These are phyloP conservation scores for Colletotrichum filicis DNA, from an alignment of 2,329 filamentous ascomycete genomes.

Conservation along the genomic window DNA sequence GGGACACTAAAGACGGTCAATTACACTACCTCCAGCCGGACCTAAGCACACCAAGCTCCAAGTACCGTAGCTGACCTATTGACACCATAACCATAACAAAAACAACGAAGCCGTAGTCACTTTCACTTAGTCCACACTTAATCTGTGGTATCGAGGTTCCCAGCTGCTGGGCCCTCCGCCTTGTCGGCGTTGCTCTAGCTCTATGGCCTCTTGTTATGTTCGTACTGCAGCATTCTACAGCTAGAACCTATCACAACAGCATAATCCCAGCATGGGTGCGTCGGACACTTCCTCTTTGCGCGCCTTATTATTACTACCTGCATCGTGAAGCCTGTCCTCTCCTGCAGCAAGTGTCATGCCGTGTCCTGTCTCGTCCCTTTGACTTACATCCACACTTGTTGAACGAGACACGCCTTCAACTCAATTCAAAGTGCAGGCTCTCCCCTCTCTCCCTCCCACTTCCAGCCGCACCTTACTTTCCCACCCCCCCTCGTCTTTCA, in stretches of 20 bases:
- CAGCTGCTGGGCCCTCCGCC: not conserved
- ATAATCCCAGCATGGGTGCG: not conserved
- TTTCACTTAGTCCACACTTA: not conserved
- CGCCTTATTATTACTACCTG: not conserved
- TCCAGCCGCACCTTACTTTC: not conserved
- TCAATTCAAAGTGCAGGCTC: not conserved
- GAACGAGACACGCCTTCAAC: not conserved
- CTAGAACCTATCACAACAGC: not conserved
- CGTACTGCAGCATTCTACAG: not conserved
- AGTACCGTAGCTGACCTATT: not conserved
- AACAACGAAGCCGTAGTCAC: constrained; percentile 3
- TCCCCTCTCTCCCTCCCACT: not conserved
- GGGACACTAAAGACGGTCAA: constrained; percentile 28
- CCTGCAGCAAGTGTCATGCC: not conserved
- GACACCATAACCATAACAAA: constrained; percentile 12
- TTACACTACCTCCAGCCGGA: constrained; percentile 8
- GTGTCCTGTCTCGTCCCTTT: not conserved
- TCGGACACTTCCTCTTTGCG: not conserved
- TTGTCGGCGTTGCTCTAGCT: not conserved
- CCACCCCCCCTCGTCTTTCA: not conserved
- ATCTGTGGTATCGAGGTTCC: not conserved
- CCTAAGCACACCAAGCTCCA: not conserved
- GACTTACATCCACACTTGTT: not conserved
- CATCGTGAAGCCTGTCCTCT: constrained; percentile 1
- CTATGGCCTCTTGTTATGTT: not conserved